These are phyloP conservation scores for Malania oleifera DNA, from an alignment of 164 flowering plant species.

Conservation along the genomic window DNA sequence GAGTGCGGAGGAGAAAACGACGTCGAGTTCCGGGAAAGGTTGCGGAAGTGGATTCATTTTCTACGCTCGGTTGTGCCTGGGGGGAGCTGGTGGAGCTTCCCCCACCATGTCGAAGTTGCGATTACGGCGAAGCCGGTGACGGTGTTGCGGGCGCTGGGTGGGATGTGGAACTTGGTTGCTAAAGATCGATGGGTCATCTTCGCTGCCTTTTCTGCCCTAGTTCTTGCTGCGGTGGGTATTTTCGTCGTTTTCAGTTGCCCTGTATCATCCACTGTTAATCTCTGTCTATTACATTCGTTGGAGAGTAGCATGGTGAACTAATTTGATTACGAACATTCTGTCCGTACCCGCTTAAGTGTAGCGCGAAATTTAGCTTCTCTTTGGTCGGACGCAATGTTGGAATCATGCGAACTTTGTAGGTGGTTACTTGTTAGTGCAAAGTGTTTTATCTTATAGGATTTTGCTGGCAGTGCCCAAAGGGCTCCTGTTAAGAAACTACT, in stretches of 20 bases:
- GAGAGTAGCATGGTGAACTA: too few species aligned
- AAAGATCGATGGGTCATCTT: conserved; percentile 72
- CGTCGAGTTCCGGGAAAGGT: conserved; percentile 28
- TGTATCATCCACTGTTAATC: neutral
- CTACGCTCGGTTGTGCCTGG: conserved; percentile 55
- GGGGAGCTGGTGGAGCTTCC: conserved; percentile 84
- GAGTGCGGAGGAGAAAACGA: conserved; percentile 8
- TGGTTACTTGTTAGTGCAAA: too few species aligned
- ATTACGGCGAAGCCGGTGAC: conserved; percentile 59
- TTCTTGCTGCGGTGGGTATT: conserved; percentile 62
- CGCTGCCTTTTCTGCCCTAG: conserved; percentile 57
- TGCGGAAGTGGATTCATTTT: conserved; percentile 26
- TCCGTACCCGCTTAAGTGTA: too few species aligned
- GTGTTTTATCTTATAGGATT: too few species aligned
- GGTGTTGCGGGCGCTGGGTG: conserved; percentile 48
- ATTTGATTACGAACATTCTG: too few species aligned
- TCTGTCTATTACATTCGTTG: neutral
- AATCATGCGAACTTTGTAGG: too few species aligned
- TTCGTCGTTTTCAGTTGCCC: conserved; percentile 4
- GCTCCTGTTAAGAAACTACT: too few species aligned
- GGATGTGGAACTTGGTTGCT: conserved; percentile 82
- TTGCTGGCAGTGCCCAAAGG: too few species aligned
- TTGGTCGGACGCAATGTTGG: too few species aligned
- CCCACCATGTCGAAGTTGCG: conserved; percentile 31
- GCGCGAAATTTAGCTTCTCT: too few species aligned